Conservation (phyloP, 176 grass and related monocot species). For the bread wheat (Triticum aestivum) region DNA sequence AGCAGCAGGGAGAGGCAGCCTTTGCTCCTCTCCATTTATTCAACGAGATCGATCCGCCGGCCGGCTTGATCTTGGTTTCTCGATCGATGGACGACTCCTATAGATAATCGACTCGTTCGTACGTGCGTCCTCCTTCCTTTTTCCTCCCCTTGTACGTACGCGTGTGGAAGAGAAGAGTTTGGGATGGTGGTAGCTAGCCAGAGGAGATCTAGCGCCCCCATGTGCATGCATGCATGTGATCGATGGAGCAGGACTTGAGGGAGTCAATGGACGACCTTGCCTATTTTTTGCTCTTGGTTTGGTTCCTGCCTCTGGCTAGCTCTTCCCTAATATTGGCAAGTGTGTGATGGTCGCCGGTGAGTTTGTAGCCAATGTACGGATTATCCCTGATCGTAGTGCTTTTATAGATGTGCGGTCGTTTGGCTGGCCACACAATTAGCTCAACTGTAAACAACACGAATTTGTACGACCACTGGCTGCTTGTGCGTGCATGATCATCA, state of each 20-base stretch:
- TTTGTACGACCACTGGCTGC: no score
- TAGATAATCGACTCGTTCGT: background rate
- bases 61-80: background rate
- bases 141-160: background rate
- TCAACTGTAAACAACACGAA: no score
- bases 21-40: conserved; percentile 31
- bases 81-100: background rate
- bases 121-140: background rate
- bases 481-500: no score
- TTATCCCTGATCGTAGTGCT: background rate
- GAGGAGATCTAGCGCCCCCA: background rate
- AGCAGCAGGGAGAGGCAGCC: conserved; percentile 30
- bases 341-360: background rate
- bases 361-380: background rate
- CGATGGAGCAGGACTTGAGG: background rate
- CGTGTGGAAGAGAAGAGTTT: conserved; percentile 6
- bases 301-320: background rate
- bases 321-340: conserved; percentile 37
- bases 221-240: background rate
- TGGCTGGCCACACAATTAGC: no score
- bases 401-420: background rate
- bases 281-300: conserved; percentile 28
- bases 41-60: background rate
- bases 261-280: background rate
- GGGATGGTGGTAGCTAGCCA: background rate